A percentile compares a stretch with the other conserved stretches of the same genome.
Conservation (phyloP, 23 red algal genomes). For the Gracilaria gracilis region DNA sequence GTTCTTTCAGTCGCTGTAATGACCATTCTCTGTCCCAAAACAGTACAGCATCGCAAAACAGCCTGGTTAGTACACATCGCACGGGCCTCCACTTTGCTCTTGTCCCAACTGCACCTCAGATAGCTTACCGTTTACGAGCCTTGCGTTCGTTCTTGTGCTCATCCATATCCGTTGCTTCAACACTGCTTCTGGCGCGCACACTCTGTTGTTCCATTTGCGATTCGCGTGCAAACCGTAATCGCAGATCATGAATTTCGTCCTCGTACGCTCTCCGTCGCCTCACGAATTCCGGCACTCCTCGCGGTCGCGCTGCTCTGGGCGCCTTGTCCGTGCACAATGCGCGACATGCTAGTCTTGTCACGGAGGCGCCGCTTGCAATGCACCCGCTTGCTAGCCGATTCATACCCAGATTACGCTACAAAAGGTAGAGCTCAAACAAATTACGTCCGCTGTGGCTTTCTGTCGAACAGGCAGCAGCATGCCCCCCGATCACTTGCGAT, state of each 20-base stretch:
- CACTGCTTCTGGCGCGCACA: not conserved
- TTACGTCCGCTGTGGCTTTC: too few relatives aligned
- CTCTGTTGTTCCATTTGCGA: not conserved
- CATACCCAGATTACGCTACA: not conserved
- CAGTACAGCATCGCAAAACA: not conserved
- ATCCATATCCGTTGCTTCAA: not conserved
- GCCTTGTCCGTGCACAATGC: slow-evolving; percentile 33
- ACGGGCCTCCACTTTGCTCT: not conserved
- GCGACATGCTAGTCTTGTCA: not conserved
- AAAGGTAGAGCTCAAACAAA: too few relatives aligned
- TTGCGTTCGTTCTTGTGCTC: not conserved
- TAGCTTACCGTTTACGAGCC: slow-evolving; percentile 27
- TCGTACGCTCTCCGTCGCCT: slow-evolving; percentile 36
- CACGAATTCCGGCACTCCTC: slow-evolving; percentile 45
- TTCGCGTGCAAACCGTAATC: slow-evolving; percentile 1
- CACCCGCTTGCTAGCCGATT: not conserved
- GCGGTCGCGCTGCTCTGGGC: not conserved
- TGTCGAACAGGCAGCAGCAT: too few relatives aligned
- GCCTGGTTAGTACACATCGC: not conserved
- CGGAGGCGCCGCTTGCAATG: not conserved
- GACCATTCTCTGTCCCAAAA: not conserved
- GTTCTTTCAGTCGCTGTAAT: slow-evolving; percentile 10
- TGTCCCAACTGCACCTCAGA: not conserved
- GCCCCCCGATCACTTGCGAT: too few relatives aligned
- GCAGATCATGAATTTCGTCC: slow-evolving; percentile 26